A percentile compares a stretch with the other conserved stretches of the same genome.
phyloP scores from a whole-genome alignment of 2,329 filamentous ascomycete genomes.

The Aphanocladium album region DNA sequence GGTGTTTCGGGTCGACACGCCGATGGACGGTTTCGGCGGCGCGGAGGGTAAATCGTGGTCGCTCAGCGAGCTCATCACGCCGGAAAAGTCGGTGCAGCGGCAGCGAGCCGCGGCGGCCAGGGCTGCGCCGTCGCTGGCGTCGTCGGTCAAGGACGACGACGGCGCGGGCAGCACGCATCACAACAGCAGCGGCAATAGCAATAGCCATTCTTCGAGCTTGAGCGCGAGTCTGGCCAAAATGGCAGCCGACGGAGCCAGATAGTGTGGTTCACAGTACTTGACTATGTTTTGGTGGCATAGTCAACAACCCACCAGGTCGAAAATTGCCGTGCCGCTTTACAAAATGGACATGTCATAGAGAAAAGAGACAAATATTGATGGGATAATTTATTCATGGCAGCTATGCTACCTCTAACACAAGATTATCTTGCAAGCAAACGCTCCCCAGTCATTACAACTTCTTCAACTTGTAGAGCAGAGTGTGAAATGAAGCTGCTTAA shows the following conservation, averaged over 20 bases:
- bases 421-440: background rate
- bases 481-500: background rate
- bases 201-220: slow-evolving; percentile 39
- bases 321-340: too few species aligned
- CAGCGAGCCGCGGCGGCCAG: slow-evolving; percentile 17
- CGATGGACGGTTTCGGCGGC: slow-evolving; percentile 35
- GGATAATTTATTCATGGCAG: slow-evolving; percentile 8
- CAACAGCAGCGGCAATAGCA: slow-evolving; percentile 27
- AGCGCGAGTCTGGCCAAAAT: slow-evolving; percentile 50
- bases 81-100: slow-evolving; percentile 21
- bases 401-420: background rate
- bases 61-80: slow-evolving; percentile 38
- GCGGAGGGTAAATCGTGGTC: slow-evolving; percentile 49
- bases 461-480: background rate
- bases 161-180: slow-evolving; percentile 13
- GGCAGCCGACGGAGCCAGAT: slow-evolving; percentile 32
- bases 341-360: too few species aligned
- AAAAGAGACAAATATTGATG: background rate
- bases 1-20: slow-evolving; percentile 76
- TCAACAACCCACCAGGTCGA: too few species aligned
- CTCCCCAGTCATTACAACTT: slow-evolving; percentile 4
- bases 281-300: too few species aligned
- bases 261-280: too few species aligned
- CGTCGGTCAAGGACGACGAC: slow-evolving; percentile 17
- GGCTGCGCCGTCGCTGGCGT: background rate